phyloP scores from a whole-genome alignment of 2,329 filamentous ascomycete genomes.

The Scedosporium minutisporum region DNA sequence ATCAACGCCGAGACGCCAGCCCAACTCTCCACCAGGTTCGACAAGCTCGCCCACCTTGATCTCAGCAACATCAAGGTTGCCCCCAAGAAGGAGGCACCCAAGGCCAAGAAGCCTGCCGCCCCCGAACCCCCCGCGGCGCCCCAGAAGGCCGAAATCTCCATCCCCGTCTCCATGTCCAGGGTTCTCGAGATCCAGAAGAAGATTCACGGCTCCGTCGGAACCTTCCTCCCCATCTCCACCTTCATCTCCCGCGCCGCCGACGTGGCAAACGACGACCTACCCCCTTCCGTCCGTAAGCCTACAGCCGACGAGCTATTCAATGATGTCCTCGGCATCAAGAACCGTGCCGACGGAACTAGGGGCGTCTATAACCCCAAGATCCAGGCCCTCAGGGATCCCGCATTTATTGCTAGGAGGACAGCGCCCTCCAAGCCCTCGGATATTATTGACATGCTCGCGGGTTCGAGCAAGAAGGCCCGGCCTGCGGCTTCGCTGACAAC shows the following conservation, averaged over 20 bases:
- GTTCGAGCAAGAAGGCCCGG: constrained; percentile 18
- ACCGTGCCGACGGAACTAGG: constrained; percentile 38
- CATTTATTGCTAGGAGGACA: constrained; percentile 20
- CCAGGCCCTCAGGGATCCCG: constrained; percentile 41
- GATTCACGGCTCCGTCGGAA: constrained; percentile 66
- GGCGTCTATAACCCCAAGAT: constrained; percentile 67
- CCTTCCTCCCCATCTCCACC: constrained; percentile 72
- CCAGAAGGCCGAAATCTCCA: constrained; percentile 48
- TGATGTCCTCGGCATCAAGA: constrained; percentile 60
- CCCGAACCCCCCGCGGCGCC: constrained; percentile 28
- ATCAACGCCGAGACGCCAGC: constrained; percentile 65
- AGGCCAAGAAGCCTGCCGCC: constrained; percentile 26
- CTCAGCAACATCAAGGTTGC: constrained; percentile 90
- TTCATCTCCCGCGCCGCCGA: constrained; percentile 81
- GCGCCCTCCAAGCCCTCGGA: constrained; percentile 39
- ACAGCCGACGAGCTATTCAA: constrained; percentile 81
- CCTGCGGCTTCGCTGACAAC: constrained; percentile 18
- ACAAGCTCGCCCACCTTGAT: constrained; percentile 74
- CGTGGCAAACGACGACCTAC: constrained; percentile 79
- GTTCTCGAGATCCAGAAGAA: constrained; percentile 74
- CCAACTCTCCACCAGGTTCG: constrained; percentile 59
- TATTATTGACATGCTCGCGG: constrained; percentile 72
- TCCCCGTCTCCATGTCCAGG: constrained; percentile 69
- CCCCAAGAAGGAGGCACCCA: constrained; percentile 32
- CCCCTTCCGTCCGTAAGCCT: constrained; percentile 50